Percentiles rank a stretch among this genome's conserved stretches.
phyloP scores from a whole-genome alignment of 176 grass and related monocot genomes.

The Oryza nivara region DNA sequence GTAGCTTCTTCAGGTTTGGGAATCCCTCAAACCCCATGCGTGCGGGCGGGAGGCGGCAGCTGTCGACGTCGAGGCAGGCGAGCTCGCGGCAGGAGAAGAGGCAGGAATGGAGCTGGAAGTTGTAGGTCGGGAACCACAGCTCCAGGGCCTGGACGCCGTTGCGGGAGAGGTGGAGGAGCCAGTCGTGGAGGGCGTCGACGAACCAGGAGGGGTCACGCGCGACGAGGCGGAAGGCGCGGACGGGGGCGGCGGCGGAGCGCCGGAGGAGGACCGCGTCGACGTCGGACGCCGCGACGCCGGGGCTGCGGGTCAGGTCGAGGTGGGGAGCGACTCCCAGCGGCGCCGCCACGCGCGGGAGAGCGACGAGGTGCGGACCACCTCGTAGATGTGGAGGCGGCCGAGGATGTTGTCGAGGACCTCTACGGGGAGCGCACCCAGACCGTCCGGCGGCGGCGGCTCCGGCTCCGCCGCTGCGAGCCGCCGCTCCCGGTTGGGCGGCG shows the following conservation, averaged over 20 bases:
- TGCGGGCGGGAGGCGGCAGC: neutral
- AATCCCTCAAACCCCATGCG: too few relatives aligned
- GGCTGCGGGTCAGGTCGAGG: conserved; percentile 1
- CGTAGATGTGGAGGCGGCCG: conserved; percentile 18
- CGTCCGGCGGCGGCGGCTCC: too few relatives aligned
- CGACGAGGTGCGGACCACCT: conserved; percentile 11
- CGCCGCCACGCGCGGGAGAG: conserved; percentile 23
- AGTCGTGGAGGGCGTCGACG: neutral
- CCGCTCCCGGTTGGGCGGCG: too few relatives aligned
- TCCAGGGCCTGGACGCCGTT: neutral
- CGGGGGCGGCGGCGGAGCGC: neutral
- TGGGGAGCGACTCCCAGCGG: neutral
- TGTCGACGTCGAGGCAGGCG: neutral
- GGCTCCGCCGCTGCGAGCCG: too few relatives aligned
- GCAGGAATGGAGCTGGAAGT: neutral
- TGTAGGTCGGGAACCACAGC: neutral
- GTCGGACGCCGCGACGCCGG: conserved; percentile 11
- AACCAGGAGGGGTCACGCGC: neutral
- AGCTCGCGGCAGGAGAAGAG: conserved; percentile 15
- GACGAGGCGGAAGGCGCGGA: conserved; percentile 14
- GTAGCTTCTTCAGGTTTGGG: too few relatives aligned
- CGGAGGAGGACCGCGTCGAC: conserved; percentile 15
- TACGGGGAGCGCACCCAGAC: neutral
- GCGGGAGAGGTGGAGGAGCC: conserved; percentile 11
- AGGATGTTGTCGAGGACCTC: conserved; percentile 8